Conservation (phyloP, 1,139 yeast genomes). For the Geotrichum siamense region DNA sequence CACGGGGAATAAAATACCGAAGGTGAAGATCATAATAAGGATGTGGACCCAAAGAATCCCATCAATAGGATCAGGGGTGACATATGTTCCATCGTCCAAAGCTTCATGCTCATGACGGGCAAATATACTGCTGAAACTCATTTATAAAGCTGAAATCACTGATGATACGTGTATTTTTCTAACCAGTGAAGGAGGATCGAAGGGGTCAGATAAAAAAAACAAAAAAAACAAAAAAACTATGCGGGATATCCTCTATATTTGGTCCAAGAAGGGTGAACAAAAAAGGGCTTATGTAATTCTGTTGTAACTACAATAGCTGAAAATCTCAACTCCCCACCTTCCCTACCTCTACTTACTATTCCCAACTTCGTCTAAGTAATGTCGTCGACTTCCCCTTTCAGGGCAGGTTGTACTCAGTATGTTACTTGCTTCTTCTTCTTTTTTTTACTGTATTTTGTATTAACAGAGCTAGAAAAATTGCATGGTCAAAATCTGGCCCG, state of each 20-base stretch:
- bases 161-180: too few relatives aligned
- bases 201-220: too few relatives aligned
- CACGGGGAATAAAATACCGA: constrained; percentile 38
- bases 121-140: constrained; percentile 13
- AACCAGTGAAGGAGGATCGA: too few relatives aligned
- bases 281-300: too few relatives aligned
- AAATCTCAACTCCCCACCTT: too few relatives aligned
- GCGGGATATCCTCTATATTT: too few relatives aligned
- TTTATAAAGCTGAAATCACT: too few relatives aligned
- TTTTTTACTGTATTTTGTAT: not conserved
- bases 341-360: too few relatives aligned
- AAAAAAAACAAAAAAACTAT: too few relatives aligned
- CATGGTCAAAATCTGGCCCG: constrained; percentile 74
- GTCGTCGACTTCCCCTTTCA: not conserved
- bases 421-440: not conserved
- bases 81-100: constrained; percentile 16
- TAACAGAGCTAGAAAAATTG: constrained; percentile 34
- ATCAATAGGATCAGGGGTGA: constrained; percentile 18
- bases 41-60: constrained; percentile 35
- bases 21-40: constrained; percentile 34
- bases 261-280: too few relatives aligned
- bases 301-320: too few relatives aligned
- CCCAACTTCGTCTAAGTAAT: too few relatives aligned
- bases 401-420: constrained; percentile 16
- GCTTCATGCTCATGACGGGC: constrained; percentile 19